phyloP scores from a whole-genome alignment of 2,329 filamentous ascomycete genomes.

The Sclerotinia subarctica region DNA sequence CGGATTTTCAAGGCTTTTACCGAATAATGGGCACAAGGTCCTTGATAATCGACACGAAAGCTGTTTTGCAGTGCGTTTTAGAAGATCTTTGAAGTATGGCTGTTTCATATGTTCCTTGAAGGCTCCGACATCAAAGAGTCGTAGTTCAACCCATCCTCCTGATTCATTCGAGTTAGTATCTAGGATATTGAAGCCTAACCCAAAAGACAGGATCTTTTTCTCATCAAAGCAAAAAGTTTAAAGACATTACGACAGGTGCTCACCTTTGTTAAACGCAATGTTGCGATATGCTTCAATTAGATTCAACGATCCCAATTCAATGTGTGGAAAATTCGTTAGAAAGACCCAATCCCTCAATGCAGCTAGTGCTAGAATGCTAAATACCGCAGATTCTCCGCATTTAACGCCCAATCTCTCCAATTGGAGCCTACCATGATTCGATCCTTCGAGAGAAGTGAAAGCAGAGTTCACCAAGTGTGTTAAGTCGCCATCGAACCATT shows the following conservation, averaged over 20 bases:
- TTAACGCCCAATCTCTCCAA: background rate
- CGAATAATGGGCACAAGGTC: conserved; percentile 17
- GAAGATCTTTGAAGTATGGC: conserved; percentile 12
- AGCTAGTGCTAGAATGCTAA: conserved; percentile 12
- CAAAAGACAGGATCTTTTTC: too few species aligned
- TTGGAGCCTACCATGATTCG: background rate
- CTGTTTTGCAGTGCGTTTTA: conserved; percentile 14
- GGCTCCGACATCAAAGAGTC: conserved; percentile 20
- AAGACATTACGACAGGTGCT: background rate
- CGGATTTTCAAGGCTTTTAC: too few species aligned
- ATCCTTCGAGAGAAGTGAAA: background rate
- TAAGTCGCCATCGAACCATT: conserved; percentile 3
- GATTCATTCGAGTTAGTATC: background rate
- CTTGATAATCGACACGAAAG: conserved; percentile 18
- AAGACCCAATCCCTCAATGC: conserved; percentile 12
- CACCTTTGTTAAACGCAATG: background rate
- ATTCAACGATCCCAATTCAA: background rate
- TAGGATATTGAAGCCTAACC: background rate
- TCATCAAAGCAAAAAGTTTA: background rate
- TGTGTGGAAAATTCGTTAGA: background rate
- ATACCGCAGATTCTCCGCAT: background rate
- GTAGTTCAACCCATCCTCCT: conserved; percentile 23
- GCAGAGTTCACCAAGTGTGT: conserved; percentile 6
- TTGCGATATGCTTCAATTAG: background rate
- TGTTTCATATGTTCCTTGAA: conserved; percentile 15